phyloP scores from a whole-genome alignment of 2,329 filamentous ascomycete species.

The Paecilomyces niveus region DNA sequence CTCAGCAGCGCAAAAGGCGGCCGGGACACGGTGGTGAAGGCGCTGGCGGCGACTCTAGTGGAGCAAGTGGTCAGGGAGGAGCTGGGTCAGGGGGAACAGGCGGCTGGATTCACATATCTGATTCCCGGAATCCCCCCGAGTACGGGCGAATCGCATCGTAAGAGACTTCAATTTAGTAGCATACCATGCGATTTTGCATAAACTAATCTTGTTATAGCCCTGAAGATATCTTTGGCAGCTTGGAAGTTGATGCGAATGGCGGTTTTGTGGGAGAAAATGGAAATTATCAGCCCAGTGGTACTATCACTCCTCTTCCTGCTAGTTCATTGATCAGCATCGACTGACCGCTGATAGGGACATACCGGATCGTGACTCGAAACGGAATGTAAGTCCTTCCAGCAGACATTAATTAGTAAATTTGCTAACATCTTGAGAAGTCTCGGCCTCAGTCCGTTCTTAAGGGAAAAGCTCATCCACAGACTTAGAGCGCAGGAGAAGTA shows the following conservation, averaged over 20 bases:
- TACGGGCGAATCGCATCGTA: constrained; percentile 57
- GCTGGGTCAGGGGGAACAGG: constrained; percentile 51
- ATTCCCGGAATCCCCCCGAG: constrained; percentile 53
- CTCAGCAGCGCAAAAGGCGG: constrained; percentile 20
- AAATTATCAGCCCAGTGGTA: constrained; percentile 54
- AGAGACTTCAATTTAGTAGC: neutral
- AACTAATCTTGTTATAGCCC: constrained; percentile 33
- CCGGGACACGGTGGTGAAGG: constrained; percentile 25
- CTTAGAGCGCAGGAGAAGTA: constrained; percentile 29
- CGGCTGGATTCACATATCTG: constrained; percentile 58
- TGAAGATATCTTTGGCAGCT: constrained; percentile 59
- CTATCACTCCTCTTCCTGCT: constrained; percentile 2
- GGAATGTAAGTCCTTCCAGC: constrained; percentile 44
- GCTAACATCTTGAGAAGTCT: constrained; percentile 23
- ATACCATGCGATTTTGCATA: too few species aligned
- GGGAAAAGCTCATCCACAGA: constrained; percentile 43
- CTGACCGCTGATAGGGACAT: constrained; percentile 41
- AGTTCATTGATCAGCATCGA: neutral
- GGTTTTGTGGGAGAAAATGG: constrained; percentile 51
- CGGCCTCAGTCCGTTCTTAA: constrained; percentile 42
- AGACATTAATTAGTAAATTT: neutral
- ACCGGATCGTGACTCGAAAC: constrained; percentile 53
- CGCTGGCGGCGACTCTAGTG: constrained; percentile 41
- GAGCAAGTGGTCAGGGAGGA: constrained; percentile 53
- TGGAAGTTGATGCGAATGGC: constrained; percentile 54